Evolutionary conservation across 1,139 yeast species (phyloP).

Genomic region (Yamadazyma taylorii): DNA sequence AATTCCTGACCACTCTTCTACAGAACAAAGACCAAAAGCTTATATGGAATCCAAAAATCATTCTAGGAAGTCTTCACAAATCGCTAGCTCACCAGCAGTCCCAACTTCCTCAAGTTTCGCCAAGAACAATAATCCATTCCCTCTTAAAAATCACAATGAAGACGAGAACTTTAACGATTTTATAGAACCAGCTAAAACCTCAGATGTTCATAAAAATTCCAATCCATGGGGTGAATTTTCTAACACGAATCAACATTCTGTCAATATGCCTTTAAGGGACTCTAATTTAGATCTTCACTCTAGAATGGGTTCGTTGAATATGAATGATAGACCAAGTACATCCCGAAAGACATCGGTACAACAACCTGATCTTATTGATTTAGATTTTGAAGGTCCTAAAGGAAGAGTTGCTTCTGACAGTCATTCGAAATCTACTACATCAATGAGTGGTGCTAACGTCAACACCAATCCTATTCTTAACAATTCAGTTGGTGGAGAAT

Average conservation of each 20-base stretch:
- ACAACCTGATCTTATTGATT: conserved; percentile 36
- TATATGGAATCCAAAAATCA: background rate
- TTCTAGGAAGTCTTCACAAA: background rate
- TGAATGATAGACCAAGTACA: conserved; percentile 3
- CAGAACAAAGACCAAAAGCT: background rate
- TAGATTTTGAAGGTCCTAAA: conserved; percentile 32
- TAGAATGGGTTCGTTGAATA: conserved; percentile 5
- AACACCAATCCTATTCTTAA: too few relatives aligned
- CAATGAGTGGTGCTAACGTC: conserved; percentile 16
- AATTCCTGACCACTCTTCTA: too few relatives aligned
- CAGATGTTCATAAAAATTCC: conserved; percentile 13
- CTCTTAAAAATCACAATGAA: conserved; percentile 1
- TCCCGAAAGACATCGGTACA: conserved; percentile 13
- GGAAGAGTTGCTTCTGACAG: too few relatives aligned
- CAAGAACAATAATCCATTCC: conserved; percentile 11
- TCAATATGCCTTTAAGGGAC: background rate
- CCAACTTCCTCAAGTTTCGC: conserved; percentile 1
- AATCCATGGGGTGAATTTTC: conserved; percentile 30
- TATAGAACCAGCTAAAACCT: background rate
- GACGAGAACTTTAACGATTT: background rate
- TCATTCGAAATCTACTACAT: too few relatives aligned
- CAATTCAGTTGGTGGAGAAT: conserved; percentile 19
- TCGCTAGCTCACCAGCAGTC: conserved; percentile 2
- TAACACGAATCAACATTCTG: too few relatives aligned
- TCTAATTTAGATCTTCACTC: conserved; percentile 3